These are phyloP conservation scores for Kwoniella bestiolae DNA, from an alignment of 768 basidiomycete genomes.

Conservation along the genomic window DNA sequence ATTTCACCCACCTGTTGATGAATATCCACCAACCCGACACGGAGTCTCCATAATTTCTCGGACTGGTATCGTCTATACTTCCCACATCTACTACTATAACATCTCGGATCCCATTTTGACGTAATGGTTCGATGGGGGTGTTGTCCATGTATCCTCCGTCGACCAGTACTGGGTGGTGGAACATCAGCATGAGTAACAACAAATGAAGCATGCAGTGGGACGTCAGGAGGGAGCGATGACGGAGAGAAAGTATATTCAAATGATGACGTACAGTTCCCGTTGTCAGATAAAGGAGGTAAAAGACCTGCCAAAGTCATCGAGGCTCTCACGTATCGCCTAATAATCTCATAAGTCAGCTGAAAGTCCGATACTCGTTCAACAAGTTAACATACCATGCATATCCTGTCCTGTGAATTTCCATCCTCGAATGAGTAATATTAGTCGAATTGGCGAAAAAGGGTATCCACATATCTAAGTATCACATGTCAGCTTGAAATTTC, in stretches of 20 bases:
- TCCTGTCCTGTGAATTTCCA: constrained; percentile 98
- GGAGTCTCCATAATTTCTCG: constrained; percentile 90
- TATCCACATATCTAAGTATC: constrained; percentile 82
- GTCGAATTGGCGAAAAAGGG: constrained; percentile 98
- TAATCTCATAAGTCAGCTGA: neutral
- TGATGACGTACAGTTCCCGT: constrained; percentile 65
- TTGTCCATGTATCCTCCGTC: constrained; percentile 59
- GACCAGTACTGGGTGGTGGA: constrained; percentile 49
- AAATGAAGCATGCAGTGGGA: no score
- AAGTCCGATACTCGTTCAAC: neutral
- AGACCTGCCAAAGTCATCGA: constrained; percentile 98
- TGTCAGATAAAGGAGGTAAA: constrained; percentile 90
- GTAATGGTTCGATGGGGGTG: constrained; percentile 81
- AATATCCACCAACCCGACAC: constrained; percentile 96
- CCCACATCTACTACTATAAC: constrained; percentile 95
- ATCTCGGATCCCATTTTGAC: constrained; percentile 82
- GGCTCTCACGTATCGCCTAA: constrained; percentile 61
- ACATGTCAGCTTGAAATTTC: neutral
- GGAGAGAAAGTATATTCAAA: no score
- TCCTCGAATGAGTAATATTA: constrained; percentile 91
- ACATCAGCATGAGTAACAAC: neutral
- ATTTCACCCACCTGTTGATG: constrained; percentile 72
- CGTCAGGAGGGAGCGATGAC: no score
- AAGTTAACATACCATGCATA: constrained; percentile 87
- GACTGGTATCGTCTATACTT: constrained; percentile 91